A percentile compares a stretch with the other conserved stretches of the same genome.
phyloP scores from a whole-genome alignment of 768 basidiomycete species.

The Leucocoprinus leucothites region DNA sequence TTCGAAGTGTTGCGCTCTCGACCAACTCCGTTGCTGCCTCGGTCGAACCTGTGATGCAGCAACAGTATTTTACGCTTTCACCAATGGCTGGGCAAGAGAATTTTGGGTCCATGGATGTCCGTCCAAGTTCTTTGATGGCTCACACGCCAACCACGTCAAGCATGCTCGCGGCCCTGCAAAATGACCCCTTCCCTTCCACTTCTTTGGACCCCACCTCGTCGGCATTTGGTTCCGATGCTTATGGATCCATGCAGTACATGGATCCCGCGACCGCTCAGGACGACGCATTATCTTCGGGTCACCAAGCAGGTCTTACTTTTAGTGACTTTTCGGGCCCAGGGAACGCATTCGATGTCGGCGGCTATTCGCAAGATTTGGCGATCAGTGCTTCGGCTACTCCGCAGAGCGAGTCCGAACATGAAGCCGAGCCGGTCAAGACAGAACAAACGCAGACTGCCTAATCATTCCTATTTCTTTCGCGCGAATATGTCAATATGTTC shows the following conservation, averaged over 20 bases:
- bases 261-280: constrained; percentile 65
- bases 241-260: constrained; percentile 73
- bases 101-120: constrained; percentile 63
- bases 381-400: constrained; percentile 51
- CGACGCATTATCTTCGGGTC: constrained; percentile 55
- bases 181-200: constrained; percentile 64
- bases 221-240: constrained; percentile 65
- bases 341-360: constrained; percentile 66
- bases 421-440: constrained; percentile 63
- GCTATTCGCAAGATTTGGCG: constrained; percentile 67
- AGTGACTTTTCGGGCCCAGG: constrained; percentile 63
- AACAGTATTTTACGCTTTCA: constrained; percentile 82
- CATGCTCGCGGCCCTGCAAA: constrained; percentile 86
- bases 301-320: constrained; percentile 65
- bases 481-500: constrained; percentile 14
- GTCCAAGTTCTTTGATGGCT: constrained; percentile 61
- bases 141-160: constrained; percentile 87
- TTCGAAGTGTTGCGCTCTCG: constrained; percentile 82
- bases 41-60: constrained; percentile 89
- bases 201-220: constrained; percentile 63
- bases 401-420: constrained; percentile 58
- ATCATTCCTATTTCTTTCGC: constrained; percentile 17
- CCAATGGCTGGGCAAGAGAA: constrained; percentile 89
- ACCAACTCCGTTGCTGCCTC: constrained; percentile 91
- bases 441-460: constrained; percentile 43